Conservation (phyloP, 2,329 filamentous ascomycete species). For the Hymenoscyphus salicellus region DNA sequence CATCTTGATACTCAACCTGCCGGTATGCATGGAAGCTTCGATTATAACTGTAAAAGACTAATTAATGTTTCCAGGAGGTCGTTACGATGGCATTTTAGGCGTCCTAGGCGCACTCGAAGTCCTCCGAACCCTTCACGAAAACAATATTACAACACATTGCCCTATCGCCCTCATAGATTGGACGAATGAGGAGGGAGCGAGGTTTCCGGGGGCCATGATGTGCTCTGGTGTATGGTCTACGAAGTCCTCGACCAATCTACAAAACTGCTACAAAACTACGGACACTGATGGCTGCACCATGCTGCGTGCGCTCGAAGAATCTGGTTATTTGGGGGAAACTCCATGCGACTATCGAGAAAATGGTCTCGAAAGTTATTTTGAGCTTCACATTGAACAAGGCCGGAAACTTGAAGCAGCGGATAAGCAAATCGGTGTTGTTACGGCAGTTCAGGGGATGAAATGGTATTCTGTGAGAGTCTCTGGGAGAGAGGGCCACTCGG, state of each 20-base stretch:
- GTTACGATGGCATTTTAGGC: slow-evolving; percentile 78
- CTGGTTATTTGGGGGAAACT: slow-evolving; percentile 64
- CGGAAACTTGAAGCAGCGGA: slow-evolving; percentile 64
- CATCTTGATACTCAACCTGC: slow-evolving; percentile 64
- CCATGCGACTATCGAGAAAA: slow-evolving; percentile 55
- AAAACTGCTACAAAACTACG: slow-evolving; percentile 58
- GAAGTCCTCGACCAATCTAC: slow-evolving; percentile 51
- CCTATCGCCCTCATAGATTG: slow-evolving; percentile 50
- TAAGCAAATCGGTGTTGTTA: slow-evolving; percentile 66
- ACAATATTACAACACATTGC: slow-evolving; percentile 63
- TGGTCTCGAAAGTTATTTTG: slow-evolving; percentile 72
- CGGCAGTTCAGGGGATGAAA: slow-evolving; percentile 61
- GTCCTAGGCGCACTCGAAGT: slow-evolving; percentile 70
- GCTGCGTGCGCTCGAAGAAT: slow-evolving; percentile 53
- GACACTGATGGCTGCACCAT: slow-evolving; percentile 41
- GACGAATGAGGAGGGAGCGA: slow-evolving; percentile 67
- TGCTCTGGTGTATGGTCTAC: slow-evolving; percentile 74
- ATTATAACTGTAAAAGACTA: neutral
- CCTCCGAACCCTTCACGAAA: slow-evolving; percentile 63
- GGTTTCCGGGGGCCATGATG: slow-evolving; percentile 72
- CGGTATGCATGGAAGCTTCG: slow-evolving; percentile 37
- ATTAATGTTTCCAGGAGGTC: slow-evolving; percentile 34
- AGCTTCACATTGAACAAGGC: slow-evolving; percentile 71
- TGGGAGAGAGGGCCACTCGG: slow-evolving; percentile 38
- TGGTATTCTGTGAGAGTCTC: slow-evolving; percentile 67